phyloP scores from a whole-genome alignment of 2,329 filamentous ascomycete species.

The Ceratocystis harringtonii region DNA sequence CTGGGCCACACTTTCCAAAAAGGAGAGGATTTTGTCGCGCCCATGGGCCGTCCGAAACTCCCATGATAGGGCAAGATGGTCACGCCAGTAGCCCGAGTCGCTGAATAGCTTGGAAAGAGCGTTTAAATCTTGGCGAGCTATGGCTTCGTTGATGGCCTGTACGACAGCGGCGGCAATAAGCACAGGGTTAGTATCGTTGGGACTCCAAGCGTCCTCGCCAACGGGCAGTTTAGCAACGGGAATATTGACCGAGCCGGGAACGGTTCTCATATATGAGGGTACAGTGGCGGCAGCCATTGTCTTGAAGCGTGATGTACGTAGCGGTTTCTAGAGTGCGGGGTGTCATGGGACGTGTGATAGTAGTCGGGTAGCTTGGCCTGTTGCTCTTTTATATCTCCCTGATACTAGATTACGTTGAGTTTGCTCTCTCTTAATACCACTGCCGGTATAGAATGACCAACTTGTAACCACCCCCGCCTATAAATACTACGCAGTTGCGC shows the following conservation, averaged over 20 bases:
- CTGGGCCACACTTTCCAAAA: constrained; percentile 24
- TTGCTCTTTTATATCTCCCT: neutral
- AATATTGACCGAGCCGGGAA: constrained; percentile 41
- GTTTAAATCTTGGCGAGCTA: constrained; percentile 26
- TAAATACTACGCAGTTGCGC: too few species aligned
- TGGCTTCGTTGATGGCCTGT: constrained; percentile 27
- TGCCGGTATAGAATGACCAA: too few species aligned
- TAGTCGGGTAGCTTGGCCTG: neutral
- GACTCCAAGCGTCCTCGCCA: neutral
- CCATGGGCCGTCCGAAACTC: constrained; percentile 38
- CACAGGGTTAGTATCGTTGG: constrained; percentile 20
- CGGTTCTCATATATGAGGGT: constrained; percentile 22
- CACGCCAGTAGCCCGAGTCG: constrained; percentile 39
- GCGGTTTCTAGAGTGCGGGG: neutral
- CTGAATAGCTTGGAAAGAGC: constrained; percentile 28
- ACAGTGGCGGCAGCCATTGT: constrained; percentile 10
- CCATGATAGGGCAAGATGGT: constrained; percentile 43
- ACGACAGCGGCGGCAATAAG: constrained; percentile 29
- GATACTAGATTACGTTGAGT: neutral
- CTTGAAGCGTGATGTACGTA: neutral
- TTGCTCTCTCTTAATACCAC: too few species aligned
- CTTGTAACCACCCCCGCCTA: too few species aligned
- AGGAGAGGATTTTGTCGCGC: constrained; percentile 26
- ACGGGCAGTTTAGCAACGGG: constrained; percentile 28
- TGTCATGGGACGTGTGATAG: neutral